Evolutionary conservation across 257 asterid genomes (phyloP).

Genomic region (Thymus mandschuricus): DNA sequence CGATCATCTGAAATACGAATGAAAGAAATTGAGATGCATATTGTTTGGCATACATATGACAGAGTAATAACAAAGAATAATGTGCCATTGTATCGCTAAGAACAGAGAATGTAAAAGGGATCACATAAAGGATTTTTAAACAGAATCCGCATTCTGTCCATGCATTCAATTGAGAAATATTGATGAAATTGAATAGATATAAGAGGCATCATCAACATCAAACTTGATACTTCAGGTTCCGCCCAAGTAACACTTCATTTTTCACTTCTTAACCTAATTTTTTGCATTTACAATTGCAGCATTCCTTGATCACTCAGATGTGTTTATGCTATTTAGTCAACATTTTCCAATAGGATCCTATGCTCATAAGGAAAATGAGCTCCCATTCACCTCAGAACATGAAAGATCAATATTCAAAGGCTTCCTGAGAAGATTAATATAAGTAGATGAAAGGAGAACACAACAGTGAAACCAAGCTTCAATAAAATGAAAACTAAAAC

Average conservation of each 20-base stretch:
- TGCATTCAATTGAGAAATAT: constrained; percentile 20
- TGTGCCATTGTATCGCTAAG: constrained; percentile 10
- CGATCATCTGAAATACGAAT: constrained; percentile 72
- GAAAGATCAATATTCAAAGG: constrained; percentile 12
- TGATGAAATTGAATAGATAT: constrained; percentile 6
- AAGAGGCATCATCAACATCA: constrained; percentile 2
- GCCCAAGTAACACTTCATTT: constrained; percentile 1
- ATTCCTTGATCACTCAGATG: constrained; percentile 3
- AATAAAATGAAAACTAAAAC: constrained; percentile 3
- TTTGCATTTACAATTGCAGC: background rate
- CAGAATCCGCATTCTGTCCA: background rate
- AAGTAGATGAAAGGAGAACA: background rate
- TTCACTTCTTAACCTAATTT: constrained; percentile 4
- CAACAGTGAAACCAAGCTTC: constrained; percentile 21
- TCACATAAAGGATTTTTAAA: background rate
- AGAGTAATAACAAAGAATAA: constrained; percentile 26
- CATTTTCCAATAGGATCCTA: constrained; percentile 8
- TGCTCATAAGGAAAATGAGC: constrained; percentile 1
- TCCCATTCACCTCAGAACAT: constrained; percentile 19
- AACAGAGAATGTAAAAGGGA: constrained; percentile 9
- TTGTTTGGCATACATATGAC: constrained; percentile 23
- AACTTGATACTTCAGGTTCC: background rate
- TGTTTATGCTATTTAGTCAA: constrained; percentile 11
- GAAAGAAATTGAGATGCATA: constrained; percentile 13
- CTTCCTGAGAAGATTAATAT: constrained; percentile 5